Evolutionary conservation across 192 early-diverging fungal species (phyloP), one percentile per base, ranked within the genome.

Genomic region (Podila clonocystis): DNA sequence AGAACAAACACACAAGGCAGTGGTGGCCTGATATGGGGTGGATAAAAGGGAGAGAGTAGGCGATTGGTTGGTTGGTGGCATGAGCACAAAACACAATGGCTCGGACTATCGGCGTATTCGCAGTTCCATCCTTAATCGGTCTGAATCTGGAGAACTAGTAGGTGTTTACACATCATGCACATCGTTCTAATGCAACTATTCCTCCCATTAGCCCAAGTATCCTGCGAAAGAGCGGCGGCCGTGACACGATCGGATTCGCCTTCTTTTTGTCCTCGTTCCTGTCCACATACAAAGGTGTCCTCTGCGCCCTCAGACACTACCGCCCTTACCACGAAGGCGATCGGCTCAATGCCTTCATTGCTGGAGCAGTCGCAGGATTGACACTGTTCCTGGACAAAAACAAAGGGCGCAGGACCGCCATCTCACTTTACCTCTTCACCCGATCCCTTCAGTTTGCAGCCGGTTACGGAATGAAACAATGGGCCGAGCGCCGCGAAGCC

Each of bases 191-290:
- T 15, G 41, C 13, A 41, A 0, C 9, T 36, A 36, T 36, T 36
- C 9, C 34, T 36, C 9, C 6, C 11, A 2, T 45, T 45, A 26
- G 50, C 45, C 58, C 29, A 22, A 41, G 29, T 4, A 55, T 70
- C 22, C 26, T 41, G 7, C 55, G 58, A 8, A 41, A 7, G 3
- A 17, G n/a, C 24, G 52, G 52, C 9, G 52, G 52, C n/a, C 19
- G 86, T 57, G 91, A 91, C 76, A 91, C 89, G 0, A 31, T 68
- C 15, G 77, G 73, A 30, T 90, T 91, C 83, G 88, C 91, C 17
- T 63, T 88, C 26, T 91, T 91, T 50, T 73, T 91, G 34, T 85
- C 87, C 50, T 82, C 83, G 9, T 83, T 88, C 30, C 83, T 89
- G 28, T 86, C 87, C 36, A 77, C 82, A 28, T 91, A 91, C 85